phyloP scores from a whole-genome alignment of 352 stramenopile genomes.

The Stramenopiles sp. region DNA sequence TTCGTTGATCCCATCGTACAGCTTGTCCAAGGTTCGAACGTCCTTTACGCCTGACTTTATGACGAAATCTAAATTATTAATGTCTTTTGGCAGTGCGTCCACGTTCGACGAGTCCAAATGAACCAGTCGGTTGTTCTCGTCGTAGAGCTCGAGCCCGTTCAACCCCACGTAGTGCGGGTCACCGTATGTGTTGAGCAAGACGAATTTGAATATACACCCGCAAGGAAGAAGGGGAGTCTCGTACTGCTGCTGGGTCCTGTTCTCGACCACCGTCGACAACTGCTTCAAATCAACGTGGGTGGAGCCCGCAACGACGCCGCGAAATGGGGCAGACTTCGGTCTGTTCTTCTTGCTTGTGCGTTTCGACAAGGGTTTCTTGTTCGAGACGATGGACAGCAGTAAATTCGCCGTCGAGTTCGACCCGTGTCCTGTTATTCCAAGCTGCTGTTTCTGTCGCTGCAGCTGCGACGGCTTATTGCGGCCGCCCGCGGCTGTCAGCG shows the following conservation, averaged over 20 bases:
- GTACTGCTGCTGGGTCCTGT: conserved; percentile 51
- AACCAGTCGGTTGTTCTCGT: conserved; percentile 28
- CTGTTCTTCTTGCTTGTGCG: too few relatives aligned
- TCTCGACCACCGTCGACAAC: too few relatives aligned
- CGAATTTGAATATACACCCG: conserved; percentile 54
- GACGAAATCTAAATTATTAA: conserved; percentile 29
- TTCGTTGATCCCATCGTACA: conserved; percentile 28
- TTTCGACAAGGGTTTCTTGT: too few relatives aligned
- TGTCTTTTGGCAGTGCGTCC: conserved; percentile 31
- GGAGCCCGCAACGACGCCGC: too few relatives aligned
- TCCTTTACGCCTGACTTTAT: conserved; percentile 22
- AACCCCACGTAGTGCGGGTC: conserved; percentile 56
- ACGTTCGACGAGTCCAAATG: background rate
- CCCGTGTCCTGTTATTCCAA: too few relatives aligned
- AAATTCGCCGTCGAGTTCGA: too few relatives aligned
- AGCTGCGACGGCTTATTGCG: too few relatives aligned
- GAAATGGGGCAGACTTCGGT: too few relatives aligned
- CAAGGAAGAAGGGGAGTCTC: conserved; percentile 49
- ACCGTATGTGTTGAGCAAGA: conserved; percentile 51
- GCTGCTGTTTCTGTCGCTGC: too few relatives aligned
- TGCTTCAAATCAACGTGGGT: too few relatives aligned
- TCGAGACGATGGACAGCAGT: too few relatives aligned
- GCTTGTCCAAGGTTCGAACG: conserved; percentile 33
- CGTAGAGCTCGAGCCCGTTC: conserved; percentile 52
- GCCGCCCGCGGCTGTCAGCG: too few relatives aligned